Conservation (phyloP, 2,329 filamentous ascomycete genomes). For the Fusarium austroafricanum region DNA sequence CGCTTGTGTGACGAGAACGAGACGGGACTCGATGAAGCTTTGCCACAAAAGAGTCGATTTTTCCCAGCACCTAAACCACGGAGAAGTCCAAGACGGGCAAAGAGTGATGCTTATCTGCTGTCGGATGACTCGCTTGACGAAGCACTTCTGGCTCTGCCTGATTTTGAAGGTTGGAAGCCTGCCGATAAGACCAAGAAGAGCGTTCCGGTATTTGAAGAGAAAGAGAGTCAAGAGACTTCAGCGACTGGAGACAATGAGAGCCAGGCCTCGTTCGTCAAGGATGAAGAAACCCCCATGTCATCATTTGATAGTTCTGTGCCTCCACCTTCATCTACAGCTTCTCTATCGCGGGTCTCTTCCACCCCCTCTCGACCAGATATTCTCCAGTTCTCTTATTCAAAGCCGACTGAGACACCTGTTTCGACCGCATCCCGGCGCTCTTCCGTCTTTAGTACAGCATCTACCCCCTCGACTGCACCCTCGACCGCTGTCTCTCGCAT, state of each 20-base stretch:
- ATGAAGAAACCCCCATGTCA: conserved; percentile 39
- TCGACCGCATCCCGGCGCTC: conserved; percentile 52
- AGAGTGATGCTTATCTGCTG: conserved; percentile 59
- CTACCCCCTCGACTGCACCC: conserved; percentile 56
- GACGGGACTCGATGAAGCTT: conserved; percentile 47
- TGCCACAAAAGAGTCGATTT: conserved; percentile 64
- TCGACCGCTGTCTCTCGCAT: conserved; percentile 58
- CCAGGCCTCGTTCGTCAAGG: conserved; percentile 39
- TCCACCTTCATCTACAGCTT: conserved; percentile 43
- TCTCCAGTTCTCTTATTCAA: conserved; percentile 51
- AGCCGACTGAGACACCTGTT: conserved; percentile 49
- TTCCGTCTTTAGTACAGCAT: conserved; percentile 52
- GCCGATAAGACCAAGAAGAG: conserved; percentile 51
- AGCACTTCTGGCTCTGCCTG: conserved; percentile 62
- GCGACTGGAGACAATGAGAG: conserved; percentile 34
- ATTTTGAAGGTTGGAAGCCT: conserved; percentile 62
- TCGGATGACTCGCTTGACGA: conserved; percentile 70
- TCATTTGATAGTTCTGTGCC: conserved; percentile 45
- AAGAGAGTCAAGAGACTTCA: conserved; percentile 45
- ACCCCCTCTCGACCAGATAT: conserved; percentile 50
- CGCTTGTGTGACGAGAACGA: conserved; percentile 65
- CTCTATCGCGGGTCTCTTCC: conserved; percentile 38
- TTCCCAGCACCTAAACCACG: conserved; percentile 55
- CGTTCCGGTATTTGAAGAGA: conserved; percentile 60
- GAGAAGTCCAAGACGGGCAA: conserved; percentile 46